A percentile compares a stretch with the other conserved stretches of the same genome.
These are phyloP conservation scores for Quercus robur DNA, from an alignment of 306 rosid species.

Conservation along the genomic window DNA sequence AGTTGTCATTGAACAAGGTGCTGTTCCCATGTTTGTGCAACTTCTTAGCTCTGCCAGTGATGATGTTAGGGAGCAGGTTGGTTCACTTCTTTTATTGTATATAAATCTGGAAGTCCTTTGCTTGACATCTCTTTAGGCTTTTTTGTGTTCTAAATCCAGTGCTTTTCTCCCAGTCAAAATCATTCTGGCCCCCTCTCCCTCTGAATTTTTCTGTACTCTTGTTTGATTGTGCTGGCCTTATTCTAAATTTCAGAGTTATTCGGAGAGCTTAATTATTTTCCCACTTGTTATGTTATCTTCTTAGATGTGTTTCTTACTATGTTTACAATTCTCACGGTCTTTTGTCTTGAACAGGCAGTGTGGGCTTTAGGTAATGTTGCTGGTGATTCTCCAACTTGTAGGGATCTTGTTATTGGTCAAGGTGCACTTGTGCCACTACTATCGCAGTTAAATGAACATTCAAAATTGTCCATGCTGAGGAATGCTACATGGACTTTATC, in stretches of 20 bases:
- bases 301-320: neutral
- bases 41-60: constrained; percentile 56
- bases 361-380: constrained; percentile 71
- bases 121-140: neutral
- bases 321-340: neutral
- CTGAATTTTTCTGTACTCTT: neutral
- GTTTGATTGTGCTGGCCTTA: neutral
- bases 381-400: constrained; percentile 59
- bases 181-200: neutral
- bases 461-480: constrained; percentile 60
- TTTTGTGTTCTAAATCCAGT: neutral
- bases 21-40: constrained; percentile 57
- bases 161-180: neutral
- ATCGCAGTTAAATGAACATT: constrained; percentile 43
- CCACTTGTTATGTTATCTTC: neutral
- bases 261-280: neutral
- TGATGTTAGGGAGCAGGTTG: constrained; percentile 70
- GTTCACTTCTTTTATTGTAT: neutral
- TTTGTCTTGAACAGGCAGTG: constrained; percentile 41
- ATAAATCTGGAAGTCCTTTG: neutral
- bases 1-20: constrained; percentile 61
- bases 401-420: constrained; percentile 59
- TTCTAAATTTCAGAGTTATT: neutral
- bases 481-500: constrained; percentile 68
- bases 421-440: constrained; percentile 57